Conservation (phyloP, 139 green algal species). For the Coelastrella sp. region DNA sequence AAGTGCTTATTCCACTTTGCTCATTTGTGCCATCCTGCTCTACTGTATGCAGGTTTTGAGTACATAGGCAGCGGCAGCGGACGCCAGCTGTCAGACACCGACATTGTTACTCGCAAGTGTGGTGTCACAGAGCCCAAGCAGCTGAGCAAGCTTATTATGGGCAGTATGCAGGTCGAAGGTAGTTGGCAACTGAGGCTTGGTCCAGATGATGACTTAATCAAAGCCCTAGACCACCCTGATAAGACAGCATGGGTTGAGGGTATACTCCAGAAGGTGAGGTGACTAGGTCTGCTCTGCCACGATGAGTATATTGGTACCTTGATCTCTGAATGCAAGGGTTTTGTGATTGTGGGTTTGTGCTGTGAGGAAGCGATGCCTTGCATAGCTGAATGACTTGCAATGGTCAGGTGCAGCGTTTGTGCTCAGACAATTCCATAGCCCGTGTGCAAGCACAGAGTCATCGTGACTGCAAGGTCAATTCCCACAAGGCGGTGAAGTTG, state of each 20-base stretch:
- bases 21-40: not conserved
- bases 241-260: not conserved
- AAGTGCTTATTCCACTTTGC: not conserved
- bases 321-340: too few relatives aligned
- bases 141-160: conserved; percentile 6
- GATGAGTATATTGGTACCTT: not conserved
- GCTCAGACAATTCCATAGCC: too few relatives aligned
- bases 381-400: too few relatives aligned
- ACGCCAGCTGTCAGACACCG: conserved; percentile 1
- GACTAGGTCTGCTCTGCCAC: not conserved
- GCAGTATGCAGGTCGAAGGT: conserved; percentile 11
- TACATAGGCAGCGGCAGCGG: not conserved
- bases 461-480: too few relatives aligned
- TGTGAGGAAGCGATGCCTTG: not conserved
- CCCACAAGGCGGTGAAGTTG: not conserved
- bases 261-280: conserved; percentile 4
- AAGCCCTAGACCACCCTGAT: not conserved
- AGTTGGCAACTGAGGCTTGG: conserved; percentile 19
- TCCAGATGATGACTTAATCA: not conserved
- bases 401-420: too few relatives aligned
- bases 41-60: conserved; percentile 9
- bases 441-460: too few relatives aligned
- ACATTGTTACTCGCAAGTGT: conserved; percentile 11
- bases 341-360: not conserved
- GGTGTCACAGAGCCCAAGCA: not conserved